phyloP scores from a whole-genome alignment of 2,329 filamentous ascomycete species.

The Penicillium sp. region DNA sequence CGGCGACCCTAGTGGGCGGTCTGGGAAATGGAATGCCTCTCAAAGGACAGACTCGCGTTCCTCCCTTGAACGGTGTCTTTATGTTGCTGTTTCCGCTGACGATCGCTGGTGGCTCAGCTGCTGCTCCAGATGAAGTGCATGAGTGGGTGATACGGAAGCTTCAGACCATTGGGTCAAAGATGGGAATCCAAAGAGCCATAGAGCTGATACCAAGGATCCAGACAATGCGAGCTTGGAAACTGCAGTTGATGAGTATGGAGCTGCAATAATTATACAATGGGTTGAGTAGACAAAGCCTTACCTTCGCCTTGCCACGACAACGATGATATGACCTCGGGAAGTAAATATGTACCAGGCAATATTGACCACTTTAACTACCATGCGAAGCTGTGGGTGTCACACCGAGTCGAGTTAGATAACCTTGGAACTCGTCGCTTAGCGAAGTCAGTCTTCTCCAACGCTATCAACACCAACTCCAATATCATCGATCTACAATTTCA shows the following conservation, averaged over 20 bases:
- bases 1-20: conserved; percentile 19
- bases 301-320: not conserved
- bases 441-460: too few species aligned
- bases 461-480: too few species aligned
- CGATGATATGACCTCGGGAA: not conserved
- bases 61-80: conserved; percentile 25
- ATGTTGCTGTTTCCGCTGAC: conserved; percentile 24
- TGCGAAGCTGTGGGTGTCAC: too few species aligned
- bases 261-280: not conserved
- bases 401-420: too few species aligned
- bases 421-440: too few species aligned
- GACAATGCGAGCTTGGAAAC: not conserved
- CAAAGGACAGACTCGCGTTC: not conserved
- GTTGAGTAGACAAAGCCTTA: not conserved
- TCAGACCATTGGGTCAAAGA: conserved; percentile 18
- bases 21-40: conserved; percentile 1
- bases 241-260: not conserved
- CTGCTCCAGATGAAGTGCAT: conserved; percentile 19
- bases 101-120: conserved; percentile 21
- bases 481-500: too few species aligned
- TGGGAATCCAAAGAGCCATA: conserved; percentile 24
- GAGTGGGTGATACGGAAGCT: conserved; percentile 23
- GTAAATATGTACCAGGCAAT: not conserved
- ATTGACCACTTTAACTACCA: not conserved
- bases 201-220: conserved; percentile 19